phyloP scores from a whole-genome alignment of 306 rosid species.

The Cyamopsis tetragonoloba region DNA sequence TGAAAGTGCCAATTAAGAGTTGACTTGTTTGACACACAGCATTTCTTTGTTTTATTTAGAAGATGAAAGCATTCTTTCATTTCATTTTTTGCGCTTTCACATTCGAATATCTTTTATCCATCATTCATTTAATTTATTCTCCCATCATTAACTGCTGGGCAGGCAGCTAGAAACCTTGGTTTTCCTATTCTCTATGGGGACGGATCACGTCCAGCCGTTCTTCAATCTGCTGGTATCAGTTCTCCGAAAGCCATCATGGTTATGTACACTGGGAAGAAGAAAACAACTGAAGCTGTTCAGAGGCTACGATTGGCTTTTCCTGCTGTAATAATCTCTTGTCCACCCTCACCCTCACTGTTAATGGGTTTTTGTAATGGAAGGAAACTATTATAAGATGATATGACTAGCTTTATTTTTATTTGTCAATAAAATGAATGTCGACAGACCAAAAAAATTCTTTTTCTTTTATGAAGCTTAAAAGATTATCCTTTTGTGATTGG shows the following conservation, averaged over 20 bases:
- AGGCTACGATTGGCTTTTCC: slow-evolving; percentile 80
- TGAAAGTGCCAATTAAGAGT: not conserved
- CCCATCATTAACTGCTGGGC: slow-evolving; percentile 26
- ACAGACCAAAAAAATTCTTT: slow-evolving; percentile 2
- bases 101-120: slow-evolving; percentile 24
- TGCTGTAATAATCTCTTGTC: slow-evolving; percentile 49
- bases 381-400: not conserved
- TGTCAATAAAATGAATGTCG: not conserved
- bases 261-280: slow-evolving; percentile 69
- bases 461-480: slow-evolving; percentile 2
- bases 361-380: slow-evolving; percentile 8
- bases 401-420: slow-evolving; percentile 14
- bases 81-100: slow-evolving; percentile 8
- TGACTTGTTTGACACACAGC: slow-evolving; percentile 1
- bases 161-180: slow-evolving; percentile 78
- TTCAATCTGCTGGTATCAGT: slow-evolving; percentile 86
- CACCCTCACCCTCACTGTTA: not conserved
- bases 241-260: slow-evolving; percentile 97
- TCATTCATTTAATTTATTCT: slow-evolving; percentile 7
- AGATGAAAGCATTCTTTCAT: slow-evolving; percentile 16
- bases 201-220: slow-evolving; percentile 86
- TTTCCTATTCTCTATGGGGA: slow-evolving; percentile 90
- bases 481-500: not conserved
- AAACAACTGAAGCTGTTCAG: slow-evolving; percentile 72
- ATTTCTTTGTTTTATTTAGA: slow-evolving; percentile 3